Percentiles rank a stretch among this genome's conserved stretches.
These are phyloP conservation scores for Wolfiporia cocos DNA, from an alignment of 1,284 basidiomycete genomes.

Conservation along the genomic window DNA sequence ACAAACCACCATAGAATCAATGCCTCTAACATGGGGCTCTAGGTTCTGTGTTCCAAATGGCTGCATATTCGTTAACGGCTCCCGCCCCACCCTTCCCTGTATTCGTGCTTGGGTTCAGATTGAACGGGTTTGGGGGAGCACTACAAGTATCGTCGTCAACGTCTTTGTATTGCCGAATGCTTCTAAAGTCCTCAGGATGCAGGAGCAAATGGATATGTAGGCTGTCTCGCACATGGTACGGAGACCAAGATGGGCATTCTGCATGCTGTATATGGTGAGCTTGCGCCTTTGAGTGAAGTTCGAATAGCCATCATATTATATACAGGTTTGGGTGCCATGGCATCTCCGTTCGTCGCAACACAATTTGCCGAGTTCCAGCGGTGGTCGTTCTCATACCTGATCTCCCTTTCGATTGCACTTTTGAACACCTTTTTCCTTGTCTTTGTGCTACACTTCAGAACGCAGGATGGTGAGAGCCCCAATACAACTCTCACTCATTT, in stretches of 20 bases:
- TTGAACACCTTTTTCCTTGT: constrained; percentile 38
- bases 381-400: constrained; percentile 65
- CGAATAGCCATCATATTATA: too few species aligned
- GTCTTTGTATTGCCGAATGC: too few species aligned
- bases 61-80: constrained; percentile 51
- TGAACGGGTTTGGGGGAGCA: constrained; percentile 53
- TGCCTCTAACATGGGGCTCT: too few species aligned
- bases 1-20: too few species aligned
- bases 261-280: constrained; percentile 40
- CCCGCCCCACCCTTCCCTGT: constrained; percentile 62
- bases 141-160: too few species aligned
- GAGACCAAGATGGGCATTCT: constrained; percentile 57
- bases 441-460: constrained; percentile 46
- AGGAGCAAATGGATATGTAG: constrained; percentile 51
- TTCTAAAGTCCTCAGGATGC: too few species aligned
- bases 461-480: constrained; percentile 42
- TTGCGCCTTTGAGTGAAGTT: too few species aligned
- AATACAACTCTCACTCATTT: too few species aligned
- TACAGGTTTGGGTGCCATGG: constrained; percentile 52
- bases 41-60: constrained; percentile 30
- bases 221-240: constrained; percentile 37
- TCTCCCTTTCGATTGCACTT: constrained; percentile 49
- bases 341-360: constrained; percentile 56
- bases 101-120: constrained; percentile 49
- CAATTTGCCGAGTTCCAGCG: constrained; percentile 45